These are phyloP conservation scores for Leccinum rimulosum DNA, from an alignment of 768 basidiomycete genomes.

Conservation along the genomic window DNA sequence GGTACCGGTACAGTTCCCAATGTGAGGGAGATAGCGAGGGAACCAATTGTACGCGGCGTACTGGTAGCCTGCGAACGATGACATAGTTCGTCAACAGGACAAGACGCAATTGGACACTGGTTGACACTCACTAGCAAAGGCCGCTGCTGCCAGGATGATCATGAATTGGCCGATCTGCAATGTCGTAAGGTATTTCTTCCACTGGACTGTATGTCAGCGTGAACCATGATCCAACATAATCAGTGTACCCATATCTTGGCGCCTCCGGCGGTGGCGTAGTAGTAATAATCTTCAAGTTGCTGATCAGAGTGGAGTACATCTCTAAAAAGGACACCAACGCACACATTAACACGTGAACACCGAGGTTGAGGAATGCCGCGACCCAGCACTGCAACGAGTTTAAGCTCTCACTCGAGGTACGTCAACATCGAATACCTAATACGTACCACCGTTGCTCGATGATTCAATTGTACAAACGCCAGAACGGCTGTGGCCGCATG, in stretches of 20 bases:
- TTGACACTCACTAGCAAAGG: slow-evolving; percentile 14
- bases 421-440: neutral
- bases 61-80: slow-evolving; percentile 13
- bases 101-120: neutral
- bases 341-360: slow-evolving; percentile 97
- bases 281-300: slow-evolving; percentile 80
- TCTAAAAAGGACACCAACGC: slow-evolving; percentile 25
- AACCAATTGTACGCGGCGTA: slow-evolving; percentile 20
- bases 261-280: slow-evolving; percentile 86
- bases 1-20: slow-evolving; percentile 16
- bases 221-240: neutral
- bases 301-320: neutral
- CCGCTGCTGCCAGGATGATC: slow-evolving; percentile 9
- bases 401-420: neutral
- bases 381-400: slow-evolving; percentile 73
- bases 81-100: neutral
- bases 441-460: slow-evolving; percentile 82
- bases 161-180: slow-evolving; percentile 25
- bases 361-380: slow-evolving; percentile 82
- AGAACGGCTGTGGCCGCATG: slow-evolving; percentile 93
- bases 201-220: slow-evolving; percentile 6
- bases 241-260: slow-evolving; percentile 18
- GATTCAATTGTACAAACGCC: slow-evolving; percentile 90
- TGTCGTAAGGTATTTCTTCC: slow-evolving; percentile 25
- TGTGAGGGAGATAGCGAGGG: slow-evolving; percentile 15